Base-by-base conservation (phyloP, 1,284 basidiomycete species). In the Volvariella volvacea region DNA sequence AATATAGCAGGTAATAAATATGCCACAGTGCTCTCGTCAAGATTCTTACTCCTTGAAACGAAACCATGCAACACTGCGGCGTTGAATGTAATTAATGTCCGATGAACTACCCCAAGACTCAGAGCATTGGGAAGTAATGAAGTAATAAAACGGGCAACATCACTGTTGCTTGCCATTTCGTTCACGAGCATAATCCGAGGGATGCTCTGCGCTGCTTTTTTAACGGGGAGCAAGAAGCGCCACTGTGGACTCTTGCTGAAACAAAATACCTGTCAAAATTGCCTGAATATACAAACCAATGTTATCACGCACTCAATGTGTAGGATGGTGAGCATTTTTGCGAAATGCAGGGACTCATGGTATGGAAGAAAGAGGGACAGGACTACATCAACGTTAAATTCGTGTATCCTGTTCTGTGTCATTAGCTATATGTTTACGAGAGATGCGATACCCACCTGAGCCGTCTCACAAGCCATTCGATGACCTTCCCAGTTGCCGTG, bases 381-480 rank as follows among this genome's bases (percentile, higher is more conserved):
- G 16, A 94, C 56, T n/a, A 77, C 73, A 39, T 86, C 73, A 33
- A 93, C 75, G 57, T 97, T 96, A 70, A 97, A 93, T 60, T 98
- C 93, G 61, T 98, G 80, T 31, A 98, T 80, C 57, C 94, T 95
- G 56, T 6, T 6, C 12, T 28, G 25, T 12, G 25, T 28, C 6
- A 4, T 36, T 28, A 25, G 14, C 9, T 21, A 16, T 22, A 43
- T 36, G 9, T 22, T 12, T 14, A 19, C 2, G 16, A 4, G n/a
- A n/a, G n/a, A 32, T 28, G 20, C 16, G n/a, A 2, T 15, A 55
- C 80, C 47, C 53, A 90, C 92, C 92, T 82, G 65, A 97, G 98
- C 46, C 93, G 73, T 52, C 92, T 72, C 2, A 99, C 90, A 19
- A 99, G 78, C 95, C 95, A 99, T 61, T 99, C 95, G 25, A 99